A percentile compares a stretch with the other conserved stretches of the same genome.
Evolutionary conservation across 306 rosid genomes (phyloP).

Genomic region (Trifolium fragiferum): DNA sequence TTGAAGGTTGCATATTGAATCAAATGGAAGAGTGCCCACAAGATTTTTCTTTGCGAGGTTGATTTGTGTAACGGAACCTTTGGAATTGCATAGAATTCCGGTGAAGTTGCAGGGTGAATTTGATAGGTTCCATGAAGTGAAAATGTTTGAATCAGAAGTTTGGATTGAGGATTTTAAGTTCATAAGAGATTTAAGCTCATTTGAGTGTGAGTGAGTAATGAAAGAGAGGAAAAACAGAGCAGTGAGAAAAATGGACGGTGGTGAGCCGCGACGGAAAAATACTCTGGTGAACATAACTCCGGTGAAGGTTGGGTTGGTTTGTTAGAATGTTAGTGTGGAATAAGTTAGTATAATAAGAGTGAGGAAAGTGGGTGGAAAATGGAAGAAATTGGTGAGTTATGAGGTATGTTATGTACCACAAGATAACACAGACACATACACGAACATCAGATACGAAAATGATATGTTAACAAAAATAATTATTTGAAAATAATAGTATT

Average conservation of each 20-base stretch:
- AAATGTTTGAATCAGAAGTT: conserved; percentile 41
- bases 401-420: too few species aligned
- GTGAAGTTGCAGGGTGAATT: conserved; percentile 57
- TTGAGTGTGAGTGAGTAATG: conserved; percentile 41
- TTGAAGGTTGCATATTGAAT: conserved; percentile 62
- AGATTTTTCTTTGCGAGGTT: conserved; percentile 53
- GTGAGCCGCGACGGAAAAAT: conserved; percentile 37
- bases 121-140: conserved; percentile 60
- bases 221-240: conserved; percentile 50
- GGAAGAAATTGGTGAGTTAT: conserved; percentile 10
- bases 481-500: too few species aligned
- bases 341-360: neutral
- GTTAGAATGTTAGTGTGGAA: neutral
- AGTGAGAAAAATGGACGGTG: conserved; percentile 23
- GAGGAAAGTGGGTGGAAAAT: conserved; percentile 26
- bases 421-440: too few species aligned
- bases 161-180: conserved; percentile 58
- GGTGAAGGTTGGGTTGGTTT: neutral
- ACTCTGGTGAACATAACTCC: conserved; percentile 50
- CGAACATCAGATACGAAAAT: too few species aligned
- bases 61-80: conserved; percentile 67
- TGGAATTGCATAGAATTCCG: conserved; percentile 62
- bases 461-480: too few species aligned
- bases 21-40: conserved; percentile 66
- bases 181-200: conserved; percentile 59